phyloP scores from a whole-genome alignment of 257 asterid genomes.

The Scutellaria galericulata region DNA sequence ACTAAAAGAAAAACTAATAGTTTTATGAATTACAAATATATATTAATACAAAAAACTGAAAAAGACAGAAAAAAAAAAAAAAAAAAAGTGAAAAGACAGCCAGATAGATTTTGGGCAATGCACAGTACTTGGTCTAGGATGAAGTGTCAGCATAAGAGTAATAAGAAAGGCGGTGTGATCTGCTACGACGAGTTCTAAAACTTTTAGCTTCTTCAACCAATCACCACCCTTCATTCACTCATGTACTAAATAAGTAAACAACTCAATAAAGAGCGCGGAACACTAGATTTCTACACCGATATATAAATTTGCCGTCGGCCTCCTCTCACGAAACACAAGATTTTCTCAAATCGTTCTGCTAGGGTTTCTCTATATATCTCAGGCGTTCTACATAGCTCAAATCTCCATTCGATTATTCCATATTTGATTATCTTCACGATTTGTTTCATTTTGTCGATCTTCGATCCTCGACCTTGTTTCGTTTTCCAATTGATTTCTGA shows the following conservation, averaged over 20 bases:
- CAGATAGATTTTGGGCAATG: background rate
- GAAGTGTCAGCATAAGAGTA: background rate
- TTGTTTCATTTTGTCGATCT: background rate
- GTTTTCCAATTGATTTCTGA: background rate
- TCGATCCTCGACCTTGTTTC: background rate
- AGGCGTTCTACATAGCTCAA: background rate
- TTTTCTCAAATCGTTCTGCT: constrained; percentile 26
- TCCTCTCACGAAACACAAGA: background rate
- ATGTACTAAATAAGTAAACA: constrained; percentile 16
- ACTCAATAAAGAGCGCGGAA: background rate
- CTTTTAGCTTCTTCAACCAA: background rate
- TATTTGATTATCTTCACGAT: background rate
- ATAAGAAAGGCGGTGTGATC: background rate
- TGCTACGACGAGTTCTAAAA: constrained; percentile 20
- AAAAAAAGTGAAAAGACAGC: background rate
- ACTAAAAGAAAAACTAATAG: too few relatives aligned
- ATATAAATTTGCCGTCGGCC: background rate
- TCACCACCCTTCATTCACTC: background rate
- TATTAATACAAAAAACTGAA: too few relatives aligned
- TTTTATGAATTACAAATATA: too few relatives aligned
- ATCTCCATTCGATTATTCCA: constrained; percentile 4
- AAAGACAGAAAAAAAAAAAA: too few relatives aligned
- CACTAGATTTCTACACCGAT: background rate
- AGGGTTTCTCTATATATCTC: constrained; percentile 39
- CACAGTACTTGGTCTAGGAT: background rate